Percentiles rank a stretch among this genome's conserved stretches.
Conservation (phyloP, 2,329 filamentous ascomycete species). For the Pseudopithomyces maydicus region DNA sequence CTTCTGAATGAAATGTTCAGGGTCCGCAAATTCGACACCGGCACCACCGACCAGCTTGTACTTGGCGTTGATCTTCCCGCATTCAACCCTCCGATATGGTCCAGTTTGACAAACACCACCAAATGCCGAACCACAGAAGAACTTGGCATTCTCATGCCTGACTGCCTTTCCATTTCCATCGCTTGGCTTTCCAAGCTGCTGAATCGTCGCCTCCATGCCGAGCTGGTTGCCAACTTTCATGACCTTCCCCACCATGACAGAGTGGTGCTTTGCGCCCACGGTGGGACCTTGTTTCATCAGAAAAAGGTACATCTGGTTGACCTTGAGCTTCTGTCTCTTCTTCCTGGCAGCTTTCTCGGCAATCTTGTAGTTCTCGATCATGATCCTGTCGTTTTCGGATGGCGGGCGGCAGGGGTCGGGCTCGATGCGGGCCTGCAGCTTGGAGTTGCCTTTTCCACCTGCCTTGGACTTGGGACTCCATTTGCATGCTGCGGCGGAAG, state of each 20-base stretch:
- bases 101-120: slow-evolving; percentile 1
- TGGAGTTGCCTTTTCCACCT: not conserved
- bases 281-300: not conserved
- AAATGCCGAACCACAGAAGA: slow-evolving; percentile 1
- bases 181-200: not conserved
- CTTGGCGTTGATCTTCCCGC: not conserved
- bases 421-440: not conserved
- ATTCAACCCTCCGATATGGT: not conserved
- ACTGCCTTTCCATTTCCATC: not conserved
- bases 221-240: slow-evolving; percentile 1
- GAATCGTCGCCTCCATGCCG: slow-evolving; percentile 2
- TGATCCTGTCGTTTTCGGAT: not conserved
- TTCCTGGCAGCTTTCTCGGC: not conserved
- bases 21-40: not conserved
- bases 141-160: not conserved
- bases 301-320: slow-evolving; percentile 3
- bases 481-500: slow-evolving; percentile 1
- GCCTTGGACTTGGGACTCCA: not conserved
- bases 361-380: slow-evolving; percentile 7
- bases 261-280: not conserved
- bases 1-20: slow-evolving; percentile 5
- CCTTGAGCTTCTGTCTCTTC: not conserved
- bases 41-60: slow-evolving; percentile 2
- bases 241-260: slow-evolving; percentile 1
- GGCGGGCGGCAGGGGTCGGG: not conserved